Evolutionary conservation across 108 stramenopile species (phyloP).

Genomic region (Pseudonitzschia delicatissima): DNA sequence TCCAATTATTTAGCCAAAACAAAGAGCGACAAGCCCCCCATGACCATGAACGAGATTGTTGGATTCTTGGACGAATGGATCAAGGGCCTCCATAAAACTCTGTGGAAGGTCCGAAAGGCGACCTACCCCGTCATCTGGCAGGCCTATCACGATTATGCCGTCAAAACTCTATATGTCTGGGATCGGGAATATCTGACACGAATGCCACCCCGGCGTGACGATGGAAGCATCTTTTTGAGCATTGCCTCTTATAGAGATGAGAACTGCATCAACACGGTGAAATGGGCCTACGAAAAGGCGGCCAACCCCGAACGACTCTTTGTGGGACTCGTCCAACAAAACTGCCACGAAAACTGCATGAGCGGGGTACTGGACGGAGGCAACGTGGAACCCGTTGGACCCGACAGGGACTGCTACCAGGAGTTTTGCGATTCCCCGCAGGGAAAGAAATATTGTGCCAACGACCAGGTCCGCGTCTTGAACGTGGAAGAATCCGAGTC

Average conservation of each 20-base stretch:
- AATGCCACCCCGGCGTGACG: slow-evolving; percentile 73
- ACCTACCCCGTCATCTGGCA: slow-evolving; percentile 79
- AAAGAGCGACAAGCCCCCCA: slow-evolving; percentile 58
- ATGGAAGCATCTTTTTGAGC: slow-evolving; percentile 82
- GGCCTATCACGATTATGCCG: slow-evolving; percentile 76
- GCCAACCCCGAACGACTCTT: slow-evolving; percentile 85
- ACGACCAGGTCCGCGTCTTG: slow-evolving; percentile 73
- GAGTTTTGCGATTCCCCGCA: slow-evolving; percentile 73
- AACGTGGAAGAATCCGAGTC: slow-evolving; percentile 89
- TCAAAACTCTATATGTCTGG: slow-evolving; percentile 79
- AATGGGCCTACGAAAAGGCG: slow-evolving; percentile 82
- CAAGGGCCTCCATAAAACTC: slow-evolving; percentile 53
- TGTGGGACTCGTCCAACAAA: slow-evolving; percentile 93
- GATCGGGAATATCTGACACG: slow-evolving; percentile 73
- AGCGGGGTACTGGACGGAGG: slow-evolving; percentile 62
- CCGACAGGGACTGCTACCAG: slow-evolving; percentile 72
- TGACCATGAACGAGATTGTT: slow-evolving; percentile 67
- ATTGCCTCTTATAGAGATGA: slow-evolving; percentile 94
- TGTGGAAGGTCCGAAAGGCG: slow-evolving; percentile 48
- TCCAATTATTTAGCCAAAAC: background rate
- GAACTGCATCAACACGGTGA: slow-evolving; percentile 87
- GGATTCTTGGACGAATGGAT: slow-evolving; percentile 63
- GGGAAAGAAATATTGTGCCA: slow-evolving; percentile 56
- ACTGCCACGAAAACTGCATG: slow-evolving; percentile 84
- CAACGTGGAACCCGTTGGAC: slow-evolving; percentile 54